phyloP scores from a whole-genome alignment of 352 stramenopile genomes.

The Globisporangium nodosum region DNA sequence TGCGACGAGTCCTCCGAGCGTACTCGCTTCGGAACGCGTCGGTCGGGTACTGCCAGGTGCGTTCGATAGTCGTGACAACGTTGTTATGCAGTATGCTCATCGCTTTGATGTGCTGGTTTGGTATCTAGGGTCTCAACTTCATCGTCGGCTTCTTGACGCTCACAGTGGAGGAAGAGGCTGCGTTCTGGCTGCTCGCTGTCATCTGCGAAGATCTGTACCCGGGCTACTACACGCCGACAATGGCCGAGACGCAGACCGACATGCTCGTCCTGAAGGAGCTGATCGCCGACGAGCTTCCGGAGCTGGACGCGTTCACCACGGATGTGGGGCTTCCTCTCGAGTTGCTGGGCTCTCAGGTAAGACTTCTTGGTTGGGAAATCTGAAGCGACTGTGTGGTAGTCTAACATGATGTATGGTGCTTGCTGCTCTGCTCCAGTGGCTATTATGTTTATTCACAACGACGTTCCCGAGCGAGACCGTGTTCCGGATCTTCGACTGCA shows the following conservation, averaged over 20 bases:
- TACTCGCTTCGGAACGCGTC: constrained; percentile 77
- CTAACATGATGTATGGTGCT: not conserved
- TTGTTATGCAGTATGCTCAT: not conserved
- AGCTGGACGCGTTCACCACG: constrained; percentile 66
- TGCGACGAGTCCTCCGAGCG: constrained; percentile 69
- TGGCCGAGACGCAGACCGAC: constrained; percentile 87
- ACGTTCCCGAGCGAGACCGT: constrained; percentile 85
- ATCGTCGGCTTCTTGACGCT: constrained; percentile 84
- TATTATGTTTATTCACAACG: constrained; percentile 89
- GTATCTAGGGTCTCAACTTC: constrained; percentile 71
- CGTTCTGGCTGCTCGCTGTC: constrained; percentile 85
- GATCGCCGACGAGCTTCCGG: constrained; percentile 74
- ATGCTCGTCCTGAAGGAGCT: constrained; percentile 87
- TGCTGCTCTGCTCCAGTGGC: constrained; percentile 42
- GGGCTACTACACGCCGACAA: constrained; percentile 85
- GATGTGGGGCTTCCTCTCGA: constrained; percentile 81
- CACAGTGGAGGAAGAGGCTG: constrained; percentile 76
- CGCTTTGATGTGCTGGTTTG: not conserved
- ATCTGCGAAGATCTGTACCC: constrained; percentile 89
- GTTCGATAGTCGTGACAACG: not conserved
- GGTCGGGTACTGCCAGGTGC: constrained; percentile 83
- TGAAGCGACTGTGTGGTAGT: not conserved
- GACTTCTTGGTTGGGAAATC: not conserved
- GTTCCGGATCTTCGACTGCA: constrained; percentile 85
- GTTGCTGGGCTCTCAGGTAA: constrained; percentile 72